These are phyloP conservation scores for Plasmodium cynomolgi DNA, from an alignment of 169 alveolate species.

Conservation along the genomic window DNA sequence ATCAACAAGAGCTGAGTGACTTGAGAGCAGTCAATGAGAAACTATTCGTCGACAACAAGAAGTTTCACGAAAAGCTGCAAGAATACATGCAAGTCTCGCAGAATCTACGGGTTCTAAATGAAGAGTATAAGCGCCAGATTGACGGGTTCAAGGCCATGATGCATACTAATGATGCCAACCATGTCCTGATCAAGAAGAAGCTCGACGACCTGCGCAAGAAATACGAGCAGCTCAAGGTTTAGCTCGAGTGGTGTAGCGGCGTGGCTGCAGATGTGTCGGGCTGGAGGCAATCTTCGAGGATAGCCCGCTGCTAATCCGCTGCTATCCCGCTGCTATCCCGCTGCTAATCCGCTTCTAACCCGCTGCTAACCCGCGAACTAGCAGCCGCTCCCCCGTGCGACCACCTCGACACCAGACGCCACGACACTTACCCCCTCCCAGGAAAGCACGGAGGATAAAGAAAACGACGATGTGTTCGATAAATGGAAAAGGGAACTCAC, in stretches of 20 bases:
- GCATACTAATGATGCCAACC: slow-evolving; percentile 25
- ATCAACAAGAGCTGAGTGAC: slow-evolving; percentile 3
- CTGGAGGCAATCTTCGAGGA: not conserved
- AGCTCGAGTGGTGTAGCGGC: not conserved
- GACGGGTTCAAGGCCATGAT: slow-evolving; percentile 27
- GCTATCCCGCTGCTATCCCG: not conserved
- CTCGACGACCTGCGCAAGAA: slow-evolving; percentile 36
- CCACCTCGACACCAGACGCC: not conserved
- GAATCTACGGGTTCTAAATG: not conserved
- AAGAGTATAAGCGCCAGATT: slow-evolving; percentile 27
- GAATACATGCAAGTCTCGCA: slow-evolving; percentile 17
- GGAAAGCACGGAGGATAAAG: slow-evolving; percentile 50
- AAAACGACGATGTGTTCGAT: slow-evolving; percentile 10
- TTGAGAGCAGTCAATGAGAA: slow-evolving; percentile 23
- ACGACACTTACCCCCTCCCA: not conserved
- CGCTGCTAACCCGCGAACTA: not conserved
- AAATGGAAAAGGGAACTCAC: slow-evolving; percentile 48
- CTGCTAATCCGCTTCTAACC: not conserved
- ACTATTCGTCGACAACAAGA: slow-evolving; percentile 33
- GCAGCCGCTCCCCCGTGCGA: not conserved
- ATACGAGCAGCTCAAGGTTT: slow-evolving; percentile 48
- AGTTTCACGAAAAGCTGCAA: slow-evolving; percentile 13
- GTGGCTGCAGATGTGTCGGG: not conserved
- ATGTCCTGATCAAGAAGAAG: slow-evolving; percentile 8
- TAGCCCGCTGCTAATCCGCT: not conserved